Base-by-base conservation (phyloP, 1,284 basidiomycete genomes). In the Trichosporon asahii region DNA sequence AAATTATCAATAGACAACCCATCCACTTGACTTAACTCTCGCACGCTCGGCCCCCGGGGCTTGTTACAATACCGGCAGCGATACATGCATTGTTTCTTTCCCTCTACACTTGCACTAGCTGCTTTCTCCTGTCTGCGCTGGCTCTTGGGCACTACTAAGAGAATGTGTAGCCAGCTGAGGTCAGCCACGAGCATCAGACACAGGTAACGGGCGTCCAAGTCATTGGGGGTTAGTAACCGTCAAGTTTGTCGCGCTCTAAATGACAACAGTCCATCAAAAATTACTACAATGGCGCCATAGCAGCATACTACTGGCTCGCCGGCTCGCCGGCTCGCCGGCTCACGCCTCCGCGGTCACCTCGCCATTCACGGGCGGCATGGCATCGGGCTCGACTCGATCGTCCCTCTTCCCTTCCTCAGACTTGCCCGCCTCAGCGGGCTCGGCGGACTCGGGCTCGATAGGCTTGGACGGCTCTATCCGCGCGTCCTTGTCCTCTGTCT, bases 241-340 rank as follows among this genome's bases (percentile, higher is more conserved):
- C n/a, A 18, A n/a, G 18, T 18, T 44, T 3, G 18, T 44, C 40
- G 40, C 7, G 29, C 29, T 18, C 57, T 61, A 61, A 61, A 61
- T 61, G 57, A 61, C 57, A 61, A 61, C 57, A 61, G 57, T 61
- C 57, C 57, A 61, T 61, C 18, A 11, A 33, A 33, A 33, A 31
- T 25, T 61, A 61, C 57, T 61, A 61, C 57, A 61, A 61, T n/a
- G 18, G n/a, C n/a, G n/a, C n/a, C n/a, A n/a, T n/a, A n/a, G n/a
- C n/a, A n/a, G n/a, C n/a, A n/a, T n/a, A n/a, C n/a, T n/a, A n/a
- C n/a, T n/a, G n/a, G n/a, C n/a, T n/a, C 40, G 15, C 40, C 14
- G 35, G 11, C 31, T 12, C 11, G 14, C 9, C 14, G 35, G 14
- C 35, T 11, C 11, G 11, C 11, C 35, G 35, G 3, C 35, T 14